These are phyloP conservation scores for Pestalotiopsis sp. DNA, from an alignment of 2,329 filamentous ascomycete species.

Conservation along the genomic window DNA sequence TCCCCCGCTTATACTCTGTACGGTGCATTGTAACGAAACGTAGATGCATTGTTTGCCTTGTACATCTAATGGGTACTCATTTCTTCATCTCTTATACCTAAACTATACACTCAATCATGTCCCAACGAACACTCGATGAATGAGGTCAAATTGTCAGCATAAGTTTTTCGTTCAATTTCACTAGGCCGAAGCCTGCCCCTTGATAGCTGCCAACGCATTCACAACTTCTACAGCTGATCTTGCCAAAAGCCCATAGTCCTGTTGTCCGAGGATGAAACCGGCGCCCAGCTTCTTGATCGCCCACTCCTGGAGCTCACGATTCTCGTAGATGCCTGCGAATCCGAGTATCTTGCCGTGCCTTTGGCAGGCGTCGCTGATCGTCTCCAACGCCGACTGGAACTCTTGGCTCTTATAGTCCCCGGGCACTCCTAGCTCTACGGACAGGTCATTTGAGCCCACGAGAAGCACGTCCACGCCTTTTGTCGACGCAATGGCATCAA, in stretches of 20 bases:
- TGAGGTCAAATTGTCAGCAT: background rate
- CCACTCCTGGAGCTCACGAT: slow-evolving; percentile 23
- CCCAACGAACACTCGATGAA: background rate
- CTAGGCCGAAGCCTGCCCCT: background rate
- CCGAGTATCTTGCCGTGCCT: slow-evolving; percentile 1
- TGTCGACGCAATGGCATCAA: slow-evolving; percentile 1
- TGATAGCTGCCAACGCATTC: background rate
- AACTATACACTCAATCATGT: no score
- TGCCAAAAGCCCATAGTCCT: background rate
- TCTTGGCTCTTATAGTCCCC: background rate
- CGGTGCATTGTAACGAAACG: no score
- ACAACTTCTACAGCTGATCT: background rate
- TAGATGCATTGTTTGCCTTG: no score
- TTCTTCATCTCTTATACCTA: no score
- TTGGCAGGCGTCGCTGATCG: background rate
- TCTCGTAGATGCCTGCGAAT: slow-evolving; percentile 14
- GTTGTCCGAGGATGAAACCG: background rate
- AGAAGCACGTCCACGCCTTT: slow-evolving; percentile 3
- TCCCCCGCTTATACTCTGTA: no score
- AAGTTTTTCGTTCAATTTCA: no score
- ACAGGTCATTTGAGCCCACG: background rate
- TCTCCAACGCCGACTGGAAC: background rate
- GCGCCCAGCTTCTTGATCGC: background rate
- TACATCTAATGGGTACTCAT: no score
- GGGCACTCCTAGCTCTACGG: background rate